Percentiles rank a stretch among this genome's conserved stretches.
Conservation (phyloP, 768 basidiomycete genomes). For the Mycena rebaudengoi region DNA sequence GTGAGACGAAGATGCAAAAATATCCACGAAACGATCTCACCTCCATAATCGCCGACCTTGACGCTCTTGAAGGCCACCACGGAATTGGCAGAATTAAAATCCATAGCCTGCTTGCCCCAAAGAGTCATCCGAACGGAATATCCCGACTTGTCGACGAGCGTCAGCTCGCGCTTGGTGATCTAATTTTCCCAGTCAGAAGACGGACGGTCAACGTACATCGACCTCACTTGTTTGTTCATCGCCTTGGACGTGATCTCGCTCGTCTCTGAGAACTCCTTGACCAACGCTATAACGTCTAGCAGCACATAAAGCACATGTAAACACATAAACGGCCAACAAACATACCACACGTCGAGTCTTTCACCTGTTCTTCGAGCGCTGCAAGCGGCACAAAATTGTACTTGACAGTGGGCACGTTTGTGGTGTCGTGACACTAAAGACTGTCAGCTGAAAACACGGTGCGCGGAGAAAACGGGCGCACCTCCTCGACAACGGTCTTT, state of each 20-base stretch:
- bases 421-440: slow-evolving; percentile 80
- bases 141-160: slow-evolving; percentile 84
- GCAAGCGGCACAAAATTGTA: slow-evolving; percentile 82
- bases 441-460: slow-evolving; percentile 4
- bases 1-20: not conserved
- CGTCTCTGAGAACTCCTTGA: slow-evolving; percentile 79
- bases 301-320: slow-evolving; percentile 15
- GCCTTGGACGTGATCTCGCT: slow-evolving; percentile 80
- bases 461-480: slow-evolving; percentile 39
- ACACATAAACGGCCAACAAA: slow-evolving; percentile 17
- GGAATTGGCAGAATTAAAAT: slow-evolving; percentile 65
- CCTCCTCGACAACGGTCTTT: slow-evolving; percentile 87
- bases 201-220: not conserved
- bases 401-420: slow-evolving; percentile 80
- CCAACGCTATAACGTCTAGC: slow-evolving; percentile 86
- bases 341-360: slow-evolving; percentile 87
- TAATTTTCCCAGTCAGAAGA: slow-evolving; percentile 38
- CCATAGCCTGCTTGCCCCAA: slow-evolving; percentile 96
- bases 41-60: slow-evolving; percentile 92
- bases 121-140: slow-evolving; percentile 86
- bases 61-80: slow-evolving; percentile 95
- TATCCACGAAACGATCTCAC: slow-evolving; percentile 43
- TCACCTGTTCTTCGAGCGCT: slow-evolving; percentile 67
- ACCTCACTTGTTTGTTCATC: slow-evolving; percentile 68
- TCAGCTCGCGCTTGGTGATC: slow-evolving; percentile 91